phyloP scores from a whole-genome alignment of 768 basidiomycete genomes.

The Royoungia palumana region DNA sequence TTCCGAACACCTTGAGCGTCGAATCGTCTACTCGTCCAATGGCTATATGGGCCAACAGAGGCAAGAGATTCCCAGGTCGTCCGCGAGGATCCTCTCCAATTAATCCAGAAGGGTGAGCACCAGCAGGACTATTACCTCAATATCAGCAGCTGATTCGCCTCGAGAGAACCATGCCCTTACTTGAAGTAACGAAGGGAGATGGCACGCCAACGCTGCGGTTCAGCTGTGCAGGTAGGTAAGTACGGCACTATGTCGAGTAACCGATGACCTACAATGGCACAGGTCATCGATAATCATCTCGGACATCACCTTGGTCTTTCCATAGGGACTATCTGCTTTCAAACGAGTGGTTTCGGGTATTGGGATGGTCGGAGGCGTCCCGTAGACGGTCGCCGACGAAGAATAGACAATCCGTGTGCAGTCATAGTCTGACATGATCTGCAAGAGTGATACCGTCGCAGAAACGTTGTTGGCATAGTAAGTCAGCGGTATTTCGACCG shows the following conservation, averaged over 20 bases:
- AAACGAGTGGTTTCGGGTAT: constrained; percentile 91
- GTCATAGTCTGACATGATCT: constrained; percentile 81
- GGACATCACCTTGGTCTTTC: constrained; percentile 93
- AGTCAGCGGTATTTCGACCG: constrained; percentile 84
- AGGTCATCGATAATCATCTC: constrained; percentile 89
- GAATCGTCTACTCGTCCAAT: constrained; percentile 75
- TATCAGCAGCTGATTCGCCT: constrained; percentile 1
- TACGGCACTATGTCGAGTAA: not conserved
- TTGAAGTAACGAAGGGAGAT: constrained; percentile 97
- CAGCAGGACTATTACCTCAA: constrained; percentile 68
- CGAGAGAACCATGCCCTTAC: constrained; percentile 39
- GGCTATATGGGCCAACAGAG: constrained; percentile 92
- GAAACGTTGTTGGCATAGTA: constrained; percentile 95
- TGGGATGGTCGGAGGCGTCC: constrained; percentile 86
- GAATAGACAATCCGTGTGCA: constrained; percentile 93
- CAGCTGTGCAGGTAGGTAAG: constrained; percentile 45
- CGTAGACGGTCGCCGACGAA: constrained; percentile 97
- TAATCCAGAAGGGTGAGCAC: constrained; percentile 92
- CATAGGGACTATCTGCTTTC: constrained; percentile 89
- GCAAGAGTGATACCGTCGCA: constrained; percentile 81
- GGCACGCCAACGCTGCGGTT: constrained; percentile 68
- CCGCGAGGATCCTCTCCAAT: constrained; percentile 98
- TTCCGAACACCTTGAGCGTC: constrained; percentile 84
- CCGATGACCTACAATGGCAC: constrained; percentile 58
- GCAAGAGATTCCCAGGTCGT: constrained; percentile 90